phyloP scores from a whole-genome alignment of 352 stramenopile genomes.

The Phytophthora pini region DNA sequence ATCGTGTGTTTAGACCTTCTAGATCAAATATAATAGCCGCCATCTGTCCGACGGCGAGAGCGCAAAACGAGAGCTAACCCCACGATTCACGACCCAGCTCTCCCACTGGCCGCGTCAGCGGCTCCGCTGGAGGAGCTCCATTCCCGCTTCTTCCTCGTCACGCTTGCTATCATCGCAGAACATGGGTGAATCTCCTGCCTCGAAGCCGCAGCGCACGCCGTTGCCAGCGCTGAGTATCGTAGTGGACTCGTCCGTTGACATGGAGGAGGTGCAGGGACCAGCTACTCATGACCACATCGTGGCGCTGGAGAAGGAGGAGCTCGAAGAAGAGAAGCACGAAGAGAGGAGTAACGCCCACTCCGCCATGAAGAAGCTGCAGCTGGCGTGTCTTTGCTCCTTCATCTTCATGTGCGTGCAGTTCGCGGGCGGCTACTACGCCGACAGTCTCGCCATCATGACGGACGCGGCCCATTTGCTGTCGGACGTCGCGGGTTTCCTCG shows the following conservation, averaged over 20 bases:
- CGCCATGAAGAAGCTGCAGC: conserved; percentile 73
- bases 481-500: conserved; percentile 79
- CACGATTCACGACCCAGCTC: conserved; percentile 22
- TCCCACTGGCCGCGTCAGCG: conserved; percentile 19
- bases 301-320: conserved; percentile 22
- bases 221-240: conserved; percentile 40
- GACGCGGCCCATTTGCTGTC: conserved; percentile 84
- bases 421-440: conserved; percentile 92
- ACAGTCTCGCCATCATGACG: conserved; percentile 96
- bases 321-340: conserved; percentile 35
- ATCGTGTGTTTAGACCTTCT: not conserved
- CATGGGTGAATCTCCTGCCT: conserved; percentile 9
- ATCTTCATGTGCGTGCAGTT: conserved; percentile 97
- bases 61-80: conserved; percentile 13
- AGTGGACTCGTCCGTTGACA: conserved; percentile 34
- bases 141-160: conserved; percentile 11
- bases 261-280: conserved; percentile 51
- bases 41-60: conserved; percentile 11
- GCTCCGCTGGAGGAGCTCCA: conserved; percentile 14
- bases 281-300: conserved; percentile 43
- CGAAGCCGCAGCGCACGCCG: conserved; percentile 24
- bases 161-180: not conserved
- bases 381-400: conserved; percentile 83
- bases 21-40: conserved; percentile 3
- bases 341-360: conserved; percentile 37